phyloP scores from a whole-genome alignment of 2,329 filamentous ascomycete genomes.

The Penicillium sp. region DNA sequence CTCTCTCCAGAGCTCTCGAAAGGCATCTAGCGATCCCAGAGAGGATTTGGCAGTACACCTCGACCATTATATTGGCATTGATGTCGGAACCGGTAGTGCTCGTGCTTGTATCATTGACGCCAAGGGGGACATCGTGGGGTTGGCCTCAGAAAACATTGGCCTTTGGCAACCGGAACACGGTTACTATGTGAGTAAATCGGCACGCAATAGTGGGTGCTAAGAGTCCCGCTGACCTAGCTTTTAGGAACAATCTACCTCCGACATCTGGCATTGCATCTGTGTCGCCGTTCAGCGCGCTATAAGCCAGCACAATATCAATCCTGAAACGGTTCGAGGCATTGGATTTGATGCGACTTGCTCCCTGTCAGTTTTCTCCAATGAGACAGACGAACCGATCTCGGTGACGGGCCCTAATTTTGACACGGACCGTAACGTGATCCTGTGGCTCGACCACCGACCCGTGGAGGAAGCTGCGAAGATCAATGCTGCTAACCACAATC shows the following conservation, averaged over 20 bases:
- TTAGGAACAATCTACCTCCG: conserved; percentile 93
- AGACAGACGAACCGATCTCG: conserved; percentile 86
- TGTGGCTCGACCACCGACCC: conserved; percentile 96
- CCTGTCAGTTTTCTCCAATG: conserved; percentile 81
- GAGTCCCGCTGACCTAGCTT: conserved; percentile 23
- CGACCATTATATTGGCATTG: conserved; percentile 76
- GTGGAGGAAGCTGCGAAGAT: conserved; percentile 89
- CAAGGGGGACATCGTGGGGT: conserved; percentile 76
- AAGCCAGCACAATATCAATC: conserved; percentile 75
- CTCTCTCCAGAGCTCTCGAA: conserved; percentile 35
- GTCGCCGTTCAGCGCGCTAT: conserved; percentile 80
- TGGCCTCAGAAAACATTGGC: conserved; percentile 73
- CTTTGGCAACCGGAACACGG: conserved; percentile 75
- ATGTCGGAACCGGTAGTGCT: conserved; percentile 94
- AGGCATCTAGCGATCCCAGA: conserved; percentile 48
- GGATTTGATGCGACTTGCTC: conserved; percentile 99
- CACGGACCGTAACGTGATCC: conserved; percentile 88
- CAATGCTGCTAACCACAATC: conserved; percentile 86
- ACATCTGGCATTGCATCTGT: conserved; percentile 97
- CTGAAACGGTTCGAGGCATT: conserved; percentile 76
- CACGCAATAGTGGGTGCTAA: not conserved
- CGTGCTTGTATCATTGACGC: conserved; percentile 93
- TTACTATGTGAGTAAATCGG: conserved; percentile 61
- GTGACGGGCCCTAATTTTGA: conserved; percentile 86
- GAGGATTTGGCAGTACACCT: conserved; percentile 58